A percentile compares a stretch with the other conserved stretches of the same genome.
Evolutionary conservation across 1,139 yeast genomes (phyloP).

Genomic region (Lodderomyces beijingensis): DNA sequence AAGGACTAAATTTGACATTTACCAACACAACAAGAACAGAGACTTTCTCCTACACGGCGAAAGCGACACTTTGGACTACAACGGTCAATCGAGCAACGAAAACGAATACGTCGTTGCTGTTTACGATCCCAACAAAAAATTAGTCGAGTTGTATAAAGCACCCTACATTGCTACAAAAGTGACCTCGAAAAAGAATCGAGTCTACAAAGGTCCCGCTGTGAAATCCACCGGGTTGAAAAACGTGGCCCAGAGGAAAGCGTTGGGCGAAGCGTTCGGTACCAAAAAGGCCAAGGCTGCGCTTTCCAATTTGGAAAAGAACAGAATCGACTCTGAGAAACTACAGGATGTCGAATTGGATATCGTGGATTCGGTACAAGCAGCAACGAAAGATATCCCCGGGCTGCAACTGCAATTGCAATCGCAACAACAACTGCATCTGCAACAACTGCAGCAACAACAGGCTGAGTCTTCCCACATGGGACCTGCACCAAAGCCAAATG

Average conservation of each 20-base stretch:
- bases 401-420: neutral
- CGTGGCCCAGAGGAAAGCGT: slow-evolving; percentile 64
- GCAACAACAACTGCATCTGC: neutral
- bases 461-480: slow-evolving; percentile 41
- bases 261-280: slow-evolving; percentile 97
- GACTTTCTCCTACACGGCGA: slow-evolving; percentile 71
- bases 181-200: slow-evolving; percentile 49
- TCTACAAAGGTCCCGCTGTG: slow-evolving; percentile 56
- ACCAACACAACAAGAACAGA: slow-evolving; percentile 47
- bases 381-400: neutral
- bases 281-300: slow-evolving; percentile 93
- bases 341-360: slow-evolving; percentile 75
- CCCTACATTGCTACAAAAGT: slow-evolving; percentile 56
- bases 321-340: slow-evolving; percentile 78
- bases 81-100: slow-evolving; percentile 49
- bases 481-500: slow-evolving; percentile 77
- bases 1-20: slow-evolving; percentile 59
- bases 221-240: slow-evolving; percentile 52
- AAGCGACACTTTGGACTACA: slow-evolving; percentile 65
- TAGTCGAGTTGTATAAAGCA: slow-evolving; percentile 59
- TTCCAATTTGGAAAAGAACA: slow-evolving; percentile 71
- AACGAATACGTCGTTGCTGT: slow-evolving; percentile 60
- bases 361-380: slow-evolving; percentile 77
- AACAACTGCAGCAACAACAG: neutral
- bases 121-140: slow-evolving; percentile 57